A percentile compares a stretch with the other conserved stretches of the same genome.
Evolutionary conservation across 75 land plant genomes (phyloP).

Genomic region (Cryptomeria japonica): DNA sequence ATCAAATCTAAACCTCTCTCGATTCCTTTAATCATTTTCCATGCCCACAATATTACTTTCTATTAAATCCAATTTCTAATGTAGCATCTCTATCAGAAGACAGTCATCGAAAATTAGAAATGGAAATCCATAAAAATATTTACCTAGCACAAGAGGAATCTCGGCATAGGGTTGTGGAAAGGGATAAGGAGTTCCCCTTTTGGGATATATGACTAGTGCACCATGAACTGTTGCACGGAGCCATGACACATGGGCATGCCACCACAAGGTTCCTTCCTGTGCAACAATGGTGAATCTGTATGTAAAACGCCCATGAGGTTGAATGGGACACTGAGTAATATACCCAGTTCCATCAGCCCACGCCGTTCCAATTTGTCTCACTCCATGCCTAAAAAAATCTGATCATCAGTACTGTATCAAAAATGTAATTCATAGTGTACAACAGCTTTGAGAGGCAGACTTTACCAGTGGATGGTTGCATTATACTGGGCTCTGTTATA

Average conservation of each 20-base stretch:
- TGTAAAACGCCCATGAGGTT: neutral
- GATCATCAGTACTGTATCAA: neutral
- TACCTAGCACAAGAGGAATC: slow-evolving; percentile 20
- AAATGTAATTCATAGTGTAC: neutral
- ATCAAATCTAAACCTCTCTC: neutral
- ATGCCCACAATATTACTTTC: neutral
- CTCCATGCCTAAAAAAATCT: slow-evolving; percentile 19
- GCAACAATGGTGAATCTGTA: slow-evolving; percentile 17
- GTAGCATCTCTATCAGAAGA: neutral
- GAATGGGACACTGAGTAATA: slow-evolving; percentile 26
- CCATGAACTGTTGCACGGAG: slow-evolving; percentile 25
- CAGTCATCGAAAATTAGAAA: too few relatives aligned
- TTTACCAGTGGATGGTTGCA: slow-evolving; percentile 17
- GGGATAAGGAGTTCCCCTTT: slow-evolving; percentile 8
- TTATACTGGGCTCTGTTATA: slow-evolving; percentile 13
- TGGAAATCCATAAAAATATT: neutral
- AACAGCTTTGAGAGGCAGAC: neutral
- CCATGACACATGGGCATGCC: slow-evolving; percentile 23
- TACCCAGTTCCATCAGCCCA: slow-evolving; percentile 20
- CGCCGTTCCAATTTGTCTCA: slow-evolving; percentile 12
- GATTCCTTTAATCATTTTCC: neutral
- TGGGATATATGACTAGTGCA: slow-evolving; percentile 15
- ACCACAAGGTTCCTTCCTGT: slow-evolving; percentile 23
- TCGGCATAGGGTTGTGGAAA: slow-evolving; percentile 16
- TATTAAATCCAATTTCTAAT: neutral